A percentile compares a stretch with the other conserved stretches of the same genome.
Evolutionary conservation across 163 green algal genomes (phyloP).

Genomic region (Prototheca cutis): DNA sequence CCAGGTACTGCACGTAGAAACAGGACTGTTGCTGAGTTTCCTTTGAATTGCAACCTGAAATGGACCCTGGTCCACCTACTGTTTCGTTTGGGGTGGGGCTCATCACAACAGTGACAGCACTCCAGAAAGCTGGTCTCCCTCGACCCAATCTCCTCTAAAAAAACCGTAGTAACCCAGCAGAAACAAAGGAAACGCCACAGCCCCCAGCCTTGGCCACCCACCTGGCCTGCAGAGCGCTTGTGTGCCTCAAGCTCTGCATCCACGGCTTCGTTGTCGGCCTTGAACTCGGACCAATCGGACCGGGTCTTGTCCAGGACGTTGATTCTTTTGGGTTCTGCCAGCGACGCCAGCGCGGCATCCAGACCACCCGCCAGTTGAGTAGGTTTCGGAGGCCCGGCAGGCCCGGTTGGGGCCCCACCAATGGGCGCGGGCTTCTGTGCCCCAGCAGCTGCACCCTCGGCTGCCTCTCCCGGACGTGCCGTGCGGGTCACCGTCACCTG

Average conservation of each 20-base stretch:
- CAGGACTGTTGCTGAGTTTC: no score
- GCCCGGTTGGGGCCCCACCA: no score
- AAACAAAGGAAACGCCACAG: no score
- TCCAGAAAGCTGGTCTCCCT: no score
- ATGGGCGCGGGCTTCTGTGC: background rate
- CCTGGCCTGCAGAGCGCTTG: slow-evolving; percentile 54
- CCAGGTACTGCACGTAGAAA: slow-evolving; percentile 42
- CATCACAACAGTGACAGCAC: no score
- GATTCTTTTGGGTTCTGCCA: slow-evolving; percentile 65
- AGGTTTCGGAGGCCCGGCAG: no score
- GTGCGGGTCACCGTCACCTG: slow-evolving; percentile 58
- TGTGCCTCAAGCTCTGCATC: slow-evolving; percentile 82
- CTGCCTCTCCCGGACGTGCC: slow-evolving; percentile 43
- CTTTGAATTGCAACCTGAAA: no score
- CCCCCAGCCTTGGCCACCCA: slow-evolving; percentile 1
- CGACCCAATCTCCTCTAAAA: no score
- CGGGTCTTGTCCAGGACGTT: slow-evolving; percentile 83
- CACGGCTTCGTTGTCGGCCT: slow-evolving; percentile 41
- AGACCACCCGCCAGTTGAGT: slow-evolving; percentile 49
- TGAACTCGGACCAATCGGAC: slow-evolving; percentile 75
- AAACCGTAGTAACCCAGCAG: no score
- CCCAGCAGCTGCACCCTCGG: background rate
- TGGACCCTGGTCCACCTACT: no score
- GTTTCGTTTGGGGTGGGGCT: no score
- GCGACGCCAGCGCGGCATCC: slow-evolving; percentile 57